Base-by-base conservation (phyloP, 2,329 filamentous ascomycete genomes). In the Emergomyces pasteurianus region DNA sequence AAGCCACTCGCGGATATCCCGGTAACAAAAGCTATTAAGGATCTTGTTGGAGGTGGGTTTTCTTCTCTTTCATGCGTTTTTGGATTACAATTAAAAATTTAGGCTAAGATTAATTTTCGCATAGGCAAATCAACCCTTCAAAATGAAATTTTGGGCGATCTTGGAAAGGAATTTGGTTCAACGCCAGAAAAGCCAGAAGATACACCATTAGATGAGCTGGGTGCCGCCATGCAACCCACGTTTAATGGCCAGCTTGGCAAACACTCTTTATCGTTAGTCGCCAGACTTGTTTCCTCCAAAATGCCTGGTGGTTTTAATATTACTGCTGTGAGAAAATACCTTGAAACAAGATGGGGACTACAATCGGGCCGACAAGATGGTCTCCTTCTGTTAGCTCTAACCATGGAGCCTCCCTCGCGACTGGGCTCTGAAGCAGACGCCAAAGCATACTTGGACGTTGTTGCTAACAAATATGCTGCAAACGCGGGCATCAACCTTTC, bases 261-360 rank as follows among this genome's bases (percentile, higher is more conserved):
- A 79, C 92, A 96, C 69, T 95, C 94, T 0, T 88, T 89, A 59
- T 95, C 92, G 2, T 83, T 99, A 61, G 88, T 99, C 74, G 94
- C 94, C 57, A 88, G 94, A 67, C 81, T 99, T 73, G 94, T 99
- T 50, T 97, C 94, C 1, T 96, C 94, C 36, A 99, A 99, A 79
- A 99, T 99, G 94, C 94, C 94, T 55, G 94, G 92, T 79, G 94
- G 94, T 64, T 99, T 99, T 84, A 99, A 97, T 75, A 97, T 97
- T 74, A 97, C 92, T 71, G 83, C 90, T 14, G 90, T 95, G 54
- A 85, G 94, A 70, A 99, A 99, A 78, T 95, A 99, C 72, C 79
- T 99, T 52, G 92, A 96, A 78, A 90, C 89, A 18, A 84, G 90
- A 75, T 99, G 92, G 91, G 94, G 94, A 60, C 80, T 99, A 61